phyloP scores from a whole-genome alignment of 768 basidiomycete genomes.

The Fistulinella prunicolor region DNA sequence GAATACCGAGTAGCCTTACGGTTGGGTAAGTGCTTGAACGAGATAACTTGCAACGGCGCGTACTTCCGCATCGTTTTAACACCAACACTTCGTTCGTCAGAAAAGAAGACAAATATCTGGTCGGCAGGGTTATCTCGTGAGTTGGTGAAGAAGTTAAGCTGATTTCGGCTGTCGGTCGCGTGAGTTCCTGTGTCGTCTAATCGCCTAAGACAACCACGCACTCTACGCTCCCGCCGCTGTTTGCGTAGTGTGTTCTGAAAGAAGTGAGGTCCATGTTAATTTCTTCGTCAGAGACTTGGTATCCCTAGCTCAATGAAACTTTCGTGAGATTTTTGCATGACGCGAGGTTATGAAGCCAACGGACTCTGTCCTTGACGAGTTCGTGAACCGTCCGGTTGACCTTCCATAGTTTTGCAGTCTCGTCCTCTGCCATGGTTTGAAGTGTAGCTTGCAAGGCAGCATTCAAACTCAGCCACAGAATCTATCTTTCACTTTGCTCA shows the following conservation, averaged over 20 bases:
- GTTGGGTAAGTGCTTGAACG: slow-evolving; percentile 8
- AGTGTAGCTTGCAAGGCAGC: slow-evolving; percentile 24
- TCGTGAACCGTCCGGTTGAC: slow-evolving; percentile 97
- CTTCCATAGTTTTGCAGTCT: slow-evolving; percentile 89
- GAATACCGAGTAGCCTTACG: slow-evolving; percentile 74
- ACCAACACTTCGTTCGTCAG: slow-evolving; percentile 93
- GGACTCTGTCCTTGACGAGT: slow-evolving; percentile 90
- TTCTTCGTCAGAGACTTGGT: slow-evolving; percentile 92
- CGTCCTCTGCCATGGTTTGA: slow-evolving; percentile 71
- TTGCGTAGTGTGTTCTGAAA: slow-evolving; percentile 74
- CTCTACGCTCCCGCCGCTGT: slow-evolving; percentile 78
- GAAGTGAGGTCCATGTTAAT: slow-evolving; percentile 80
- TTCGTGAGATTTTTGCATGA: slow-evolving; percentile 17
- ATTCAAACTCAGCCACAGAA: slow-evolving; percentile 57
- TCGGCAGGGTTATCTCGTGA: slow-evolving; percentile 61
- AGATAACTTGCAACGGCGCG: slow-evolving; percentile 21
- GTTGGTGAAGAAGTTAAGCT: slow-evolving; percentile 89
- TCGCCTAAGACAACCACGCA: slow-evolving; percentile 41
- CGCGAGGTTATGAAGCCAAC: slow-evolving; percentile 12
- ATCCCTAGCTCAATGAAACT: slow-evolving; percentile 59
- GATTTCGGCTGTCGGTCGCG: slow-evolving; percentile 60
- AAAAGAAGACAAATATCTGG: slow-evolving; percentile 92
- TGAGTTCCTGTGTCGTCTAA: slow-evolving; percentile 10
- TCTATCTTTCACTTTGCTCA: slow-evolving; percentile 4
- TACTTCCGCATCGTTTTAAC: slow-evolving; percentile 99